Base-by-base conservation (phyloP, 495 filamentous ascomycete species). In the Sporormia fimetaria region DNA sequence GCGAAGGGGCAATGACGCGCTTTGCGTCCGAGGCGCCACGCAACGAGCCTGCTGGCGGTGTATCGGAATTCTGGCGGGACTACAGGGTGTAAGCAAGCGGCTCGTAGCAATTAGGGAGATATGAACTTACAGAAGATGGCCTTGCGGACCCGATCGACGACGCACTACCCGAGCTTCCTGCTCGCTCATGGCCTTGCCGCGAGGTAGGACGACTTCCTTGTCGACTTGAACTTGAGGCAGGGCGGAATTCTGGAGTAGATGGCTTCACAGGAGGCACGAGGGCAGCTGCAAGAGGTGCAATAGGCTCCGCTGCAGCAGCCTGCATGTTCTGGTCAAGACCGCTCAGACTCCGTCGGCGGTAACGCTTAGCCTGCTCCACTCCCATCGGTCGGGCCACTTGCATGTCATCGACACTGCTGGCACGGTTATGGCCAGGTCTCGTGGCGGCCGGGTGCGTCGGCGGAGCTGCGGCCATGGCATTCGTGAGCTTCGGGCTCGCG, bases 271-370 rank as follows among this genome's bases (percentile, higher is more conserved):
- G 12, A 10, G 39, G 16, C n/a, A 22, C 25, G 2, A 33, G 20
- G 7, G 10, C 22, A 21, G 40, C 16, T 5, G 22, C 20, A 27
- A 43, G 25, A 9, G 49, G 25, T n/a, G n/a, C n/a, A n/a, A n/a
- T n/a, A n/a, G 9, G 41, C 32, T 20, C 40, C 33, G 18, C 40
- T 33, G 8, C 43, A 41, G 44, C n/a, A 6, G 37, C 37, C 37
- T 35, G 9, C n/a, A 37, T 29, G 46, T 71, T 70, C 44, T 75
- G 73, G 63, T 90, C 84, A 52, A 93, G 71, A 33, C 74, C 81
- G 40, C 83, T 81, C 67, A 87, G 72, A 57, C 87, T 94, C 39
- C 86, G 73, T 53, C 87, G 74, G 46, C 87, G 69, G 63, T 86
- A 83, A 46, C 81, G 72, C 59, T 83, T 83, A 7, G 79, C 73